Conservation (phyloP, 768 basidiomycete genomes). For the Tricholoma bakamatsutake region DNA sequence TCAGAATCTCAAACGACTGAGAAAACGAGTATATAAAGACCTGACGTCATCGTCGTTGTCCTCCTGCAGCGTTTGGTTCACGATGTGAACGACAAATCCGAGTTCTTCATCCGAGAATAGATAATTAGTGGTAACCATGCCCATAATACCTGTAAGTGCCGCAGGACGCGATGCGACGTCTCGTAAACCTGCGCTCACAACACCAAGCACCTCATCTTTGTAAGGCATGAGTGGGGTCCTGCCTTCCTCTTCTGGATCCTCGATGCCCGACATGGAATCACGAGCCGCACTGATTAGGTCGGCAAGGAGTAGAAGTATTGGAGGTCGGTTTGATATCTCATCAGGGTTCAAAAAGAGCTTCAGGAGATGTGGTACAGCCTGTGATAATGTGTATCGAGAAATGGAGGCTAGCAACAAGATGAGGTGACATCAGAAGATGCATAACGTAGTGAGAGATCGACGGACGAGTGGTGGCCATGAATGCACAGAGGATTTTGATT, state of each 20-base stretch:
- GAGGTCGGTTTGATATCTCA: slow-evolving; percentile 59
- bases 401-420: slow-evolving; percentile 48
- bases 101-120: slow-evolving; percentile 71
- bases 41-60: slow-evolving; percentile 54
- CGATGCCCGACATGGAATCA: slow-evolving; percentile 26
- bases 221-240: slow-evolving; percentile 42
- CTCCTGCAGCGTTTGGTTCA: slow-evolving; percentile 61
- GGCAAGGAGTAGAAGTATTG: slow-evolving; percentile 61
- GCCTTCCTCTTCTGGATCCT: slow-evolving; percentile 19
- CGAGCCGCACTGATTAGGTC: slow-evolving; percentile 55
- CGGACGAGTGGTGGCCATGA: slow-evolving; percentile 77
- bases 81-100: slow-evolving; percentile 70
- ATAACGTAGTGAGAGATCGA: slow-evolving; percentile 14
- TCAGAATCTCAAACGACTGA: background rate
- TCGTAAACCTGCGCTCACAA: slow-evolving; percentile 54
- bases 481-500: slow-evolving; percentile 73
- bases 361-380: slow-evolving; percentile 72
- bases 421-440: background rate
- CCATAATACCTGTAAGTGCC: slow-evolving; percentile 61
- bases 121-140: slow-evolving; percentile 55
- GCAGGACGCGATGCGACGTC: slow-evolving; percentile 43
- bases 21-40: slow-evolving; percentile 22
- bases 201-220: slow-evolving; percentile 74
- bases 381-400: slow-evolving; percentile 58
- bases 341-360: slow-evolving; percentile 68